These are phyloP conservation scores for Penicillium crustosum DNA, from an alignment of 2,329 filamentous ascomycete species.

Conservation along the genomic window DNA sequence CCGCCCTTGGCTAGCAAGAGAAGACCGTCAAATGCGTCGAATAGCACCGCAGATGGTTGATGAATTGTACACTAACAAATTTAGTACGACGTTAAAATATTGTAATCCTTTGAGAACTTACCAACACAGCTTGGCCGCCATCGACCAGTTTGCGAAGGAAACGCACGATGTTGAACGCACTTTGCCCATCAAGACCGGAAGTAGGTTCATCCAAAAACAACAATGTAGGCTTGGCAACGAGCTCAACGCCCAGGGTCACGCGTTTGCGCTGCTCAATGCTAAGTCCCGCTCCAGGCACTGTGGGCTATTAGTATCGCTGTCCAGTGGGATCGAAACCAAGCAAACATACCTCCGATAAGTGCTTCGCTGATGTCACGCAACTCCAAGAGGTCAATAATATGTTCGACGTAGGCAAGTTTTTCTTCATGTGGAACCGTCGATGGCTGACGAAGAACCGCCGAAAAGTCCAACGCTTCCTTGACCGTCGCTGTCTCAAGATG, in stretches of 20 bases:
- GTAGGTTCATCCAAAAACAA: conserved; percentile 63
- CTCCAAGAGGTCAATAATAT: conserved; percentile 64
- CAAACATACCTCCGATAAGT: conserved; percentile 53
- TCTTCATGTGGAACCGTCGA: conserved; percentile 54
- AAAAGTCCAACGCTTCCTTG: conserved; percentile 63
- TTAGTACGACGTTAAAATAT: not conserved
- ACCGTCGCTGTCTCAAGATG: conserved; percentile 65
- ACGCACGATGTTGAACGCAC: conserved; percentile 56
- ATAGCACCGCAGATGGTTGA: conserved; percentile 66
- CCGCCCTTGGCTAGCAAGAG: conserved; percentile 65
- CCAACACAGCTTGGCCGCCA: conserved; percentile 65
- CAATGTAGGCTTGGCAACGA: conserved; percentile 61
- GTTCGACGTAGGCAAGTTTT: conserved; percentile 65
- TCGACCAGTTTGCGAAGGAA: conserved; percentile 67
- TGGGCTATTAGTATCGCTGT: conserved; percentile 8
- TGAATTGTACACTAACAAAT: conserved; percentile 58
- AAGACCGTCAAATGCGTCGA: conserved; percentile 66
- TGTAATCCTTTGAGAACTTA: conserved; percentile 25
- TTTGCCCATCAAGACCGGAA: conserved; percentile 65
- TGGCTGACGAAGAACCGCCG: conserved; percentile 61
- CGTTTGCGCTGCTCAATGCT: conserved; percentile 67
- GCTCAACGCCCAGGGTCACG: conserved; percentile 60
- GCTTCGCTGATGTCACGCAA: conserved; percentile 64
- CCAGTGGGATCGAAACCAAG: fast-evolving
- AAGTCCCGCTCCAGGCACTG: conserved; percentile 55